A percentile compares a stretch with the other conserved stretches of the same genome.
Evolutionary conservation across 306 rosid species (phyloP).

Genomic region (Sindora glabra): DNA sequence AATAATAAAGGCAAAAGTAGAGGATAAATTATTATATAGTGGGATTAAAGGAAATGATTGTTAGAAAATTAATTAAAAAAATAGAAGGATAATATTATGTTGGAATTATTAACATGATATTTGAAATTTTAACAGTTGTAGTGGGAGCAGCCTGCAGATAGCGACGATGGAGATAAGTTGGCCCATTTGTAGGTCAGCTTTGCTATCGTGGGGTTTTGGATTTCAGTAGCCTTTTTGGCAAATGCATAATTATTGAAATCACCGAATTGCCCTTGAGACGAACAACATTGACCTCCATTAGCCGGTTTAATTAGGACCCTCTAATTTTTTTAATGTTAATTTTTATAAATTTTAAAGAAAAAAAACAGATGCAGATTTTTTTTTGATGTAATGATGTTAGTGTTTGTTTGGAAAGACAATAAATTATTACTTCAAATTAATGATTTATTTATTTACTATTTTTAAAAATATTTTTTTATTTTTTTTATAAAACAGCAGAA

Average conservation of each 20-base stretch:
- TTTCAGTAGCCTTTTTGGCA: slow-evolving; percentile 25
- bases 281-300: slow-evolving; percentile 32
- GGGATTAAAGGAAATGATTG: not conserved
- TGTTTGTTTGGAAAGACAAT: too few relatives aligned
- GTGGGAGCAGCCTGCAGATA: slow-evolving; percentile 67
- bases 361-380: too few relatives aligned
- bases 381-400: too few relatives aligned
- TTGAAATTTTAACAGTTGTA: slow-evolving; percentile 10
- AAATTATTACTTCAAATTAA: too few relatives aligned
- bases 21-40: not conserved
- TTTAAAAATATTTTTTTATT: too few relatives aligned
- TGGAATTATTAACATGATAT: not conserved
- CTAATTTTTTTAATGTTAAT: not conserved
- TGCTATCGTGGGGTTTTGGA: slow-evolving; percentile 38
- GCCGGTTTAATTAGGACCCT: not conserved
- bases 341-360: too few relatives aligned
- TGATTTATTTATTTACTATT: too few relatives aligned
- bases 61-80: not conserved
- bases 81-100: not conserved
- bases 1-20: not conserved
- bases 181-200: slow-evolving; percentile 66
- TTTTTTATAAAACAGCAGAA: too few relatives aligned
- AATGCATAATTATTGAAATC: not conserved
- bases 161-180: slow-evolving; percentile 66
- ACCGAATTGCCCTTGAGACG: slow-evolving; percentile 20